These are phyloP conservation scores for Coemansia sp. DNA, from an alignment of 192 early-diverging fungal genomes.

Conservation along the genomic window DNA sequence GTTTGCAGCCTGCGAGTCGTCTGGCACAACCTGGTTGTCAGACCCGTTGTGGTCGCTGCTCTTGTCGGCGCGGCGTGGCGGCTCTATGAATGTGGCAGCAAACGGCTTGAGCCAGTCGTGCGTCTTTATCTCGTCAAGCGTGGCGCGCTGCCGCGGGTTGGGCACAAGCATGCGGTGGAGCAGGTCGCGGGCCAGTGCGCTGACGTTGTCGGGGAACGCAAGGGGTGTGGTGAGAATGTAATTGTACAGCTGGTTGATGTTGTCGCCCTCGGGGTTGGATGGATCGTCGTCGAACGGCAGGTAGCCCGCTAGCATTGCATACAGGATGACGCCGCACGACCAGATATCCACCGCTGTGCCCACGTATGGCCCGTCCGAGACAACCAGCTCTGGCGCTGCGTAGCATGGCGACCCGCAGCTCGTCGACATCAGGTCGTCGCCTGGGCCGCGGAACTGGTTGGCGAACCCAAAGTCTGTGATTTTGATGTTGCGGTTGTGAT, in stretches of 20 bases:
- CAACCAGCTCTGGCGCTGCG: constrained; percentile 98
- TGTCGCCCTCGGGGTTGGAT: constrained; percentile 85
- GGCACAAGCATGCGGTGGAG: constrained; percentile 88
- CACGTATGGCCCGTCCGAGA: constrained; percentile 92
- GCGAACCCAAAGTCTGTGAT: constrained; percentile 99
- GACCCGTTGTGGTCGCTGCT: constrained; percentile 10
- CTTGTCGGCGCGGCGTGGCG: constrained; percentile 29
- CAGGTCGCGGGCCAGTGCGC: constrained; percentile 71
- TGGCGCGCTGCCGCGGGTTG: constrained; percentile 74
- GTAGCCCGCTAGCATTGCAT: constrained; percentile 88
- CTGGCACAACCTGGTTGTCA: constrained; percentile 24
- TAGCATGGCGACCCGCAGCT: constrained; percentile 98
- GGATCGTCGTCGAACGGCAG: constrained; percentile 92
- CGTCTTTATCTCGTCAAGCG: constrained; percentile 71
- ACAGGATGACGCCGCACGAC: constrained; percentile 98
- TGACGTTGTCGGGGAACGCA: constrained; percentile 87
- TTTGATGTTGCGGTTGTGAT: constrained; percentile 86
- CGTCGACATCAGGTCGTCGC: constrained; percentile 84
- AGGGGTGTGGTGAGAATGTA: constrained; percentile 79
- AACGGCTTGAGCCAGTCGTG: constrained; percentile 68
- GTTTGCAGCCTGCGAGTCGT: neutral
- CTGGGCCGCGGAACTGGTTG: constrained; percentile 74
- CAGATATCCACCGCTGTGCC: constrained; percentile 97
- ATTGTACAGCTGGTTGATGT: constrained; percentile 80
- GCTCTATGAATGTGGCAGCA: constrained; percentile 50